These are phyloP conservation scores for Marsdenia floribunda DNA, from an alignment of 257 asterid species.

Conservation along the genomic window DNA sequence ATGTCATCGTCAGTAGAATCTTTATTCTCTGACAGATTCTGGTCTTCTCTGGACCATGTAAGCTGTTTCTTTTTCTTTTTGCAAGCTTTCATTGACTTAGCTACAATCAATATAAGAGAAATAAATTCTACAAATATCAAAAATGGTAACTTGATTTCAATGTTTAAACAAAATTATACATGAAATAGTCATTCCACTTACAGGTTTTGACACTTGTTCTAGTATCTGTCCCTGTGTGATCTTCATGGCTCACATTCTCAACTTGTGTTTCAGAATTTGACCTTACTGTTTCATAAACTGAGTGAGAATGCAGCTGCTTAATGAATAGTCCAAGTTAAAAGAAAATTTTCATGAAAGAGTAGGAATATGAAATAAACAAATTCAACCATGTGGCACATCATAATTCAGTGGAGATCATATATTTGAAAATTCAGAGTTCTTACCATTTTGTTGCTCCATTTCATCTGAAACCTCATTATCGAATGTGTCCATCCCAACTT, in stretches of 20 bases:
- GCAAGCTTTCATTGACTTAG: constrained; percentile 36
- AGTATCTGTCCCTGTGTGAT: constrained; percentile 16
- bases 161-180: not conserved
- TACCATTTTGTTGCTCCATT: constrained; percentile 32
- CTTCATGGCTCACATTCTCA: constrained; percentile 15
- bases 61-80: constrained; percentile 37
- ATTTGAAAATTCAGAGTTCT: constrained; percentile 2
- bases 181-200: constrained; percentile 16
- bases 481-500: constrained; percentile 4
- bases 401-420: not conserved
- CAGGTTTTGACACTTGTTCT: constrained; percentile 17
- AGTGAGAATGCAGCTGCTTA: not conserved
- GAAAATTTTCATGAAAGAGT: not conserved
- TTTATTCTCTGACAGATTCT: constrained; percentile 29
- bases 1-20: constrained; percentile 44
- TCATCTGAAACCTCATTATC: constrained; percentile 21
- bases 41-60: constrained; percentile 23
- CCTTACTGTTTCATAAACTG: constrained; percentile 15
- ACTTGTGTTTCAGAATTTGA: constrained; percentile 14
- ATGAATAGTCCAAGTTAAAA: not conserved
- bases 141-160: not conserved
- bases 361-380: not conserved
- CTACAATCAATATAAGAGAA: constrained; percentile 21
- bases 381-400: not conserved
- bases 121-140: not conserved